A percentile compares a stretch with the other conserved stretches of the same genome.
phyloP scores from a whole-genome alignment of 805 yeast genomes.

The Myxozyma neglecta region DNA sequence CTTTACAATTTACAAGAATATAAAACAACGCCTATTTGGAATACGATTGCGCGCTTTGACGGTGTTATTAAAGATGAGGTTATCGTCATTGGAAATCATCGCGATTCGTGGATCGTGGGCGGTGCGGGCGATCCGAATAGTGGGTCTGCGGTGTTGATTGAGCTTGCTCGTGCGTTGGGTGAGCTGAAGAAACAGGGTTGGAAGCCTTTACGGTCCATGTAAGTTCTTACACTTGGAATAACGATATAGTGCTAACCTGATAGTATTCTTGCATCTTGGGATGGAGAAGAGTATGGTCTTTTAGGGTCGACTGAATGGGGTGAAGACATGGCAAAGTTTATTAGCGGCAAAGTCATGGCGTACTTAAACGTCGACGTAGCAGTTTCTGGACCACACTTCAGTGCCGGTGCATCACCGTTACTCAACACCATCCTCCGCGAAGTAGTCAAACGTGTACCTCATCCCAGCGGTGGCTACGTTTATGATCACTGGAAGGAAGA shows the following conservation, averaged over 20 bases:
- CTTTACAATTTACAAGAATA: conserved; percentile 62
- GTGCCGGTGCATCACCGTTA: conserved; percentile 59
- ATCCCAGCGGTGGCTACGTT: conserved; percentile 47
- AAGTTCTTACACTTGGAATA: neutral
- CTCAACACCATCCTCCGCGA: conserved; percentile 50
- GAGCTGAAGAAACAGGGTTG: conserved; percentile 57
- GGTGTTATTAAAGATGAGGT: conserved; percentile 57
- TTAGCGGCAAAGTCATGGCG: conserved; percentile 57
- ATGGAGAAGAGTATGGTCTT: conserved; percentile 72
- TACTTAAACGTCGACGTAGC: conserved; percentile 72
- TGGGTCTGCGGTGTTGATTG: conserved; percentile 66
- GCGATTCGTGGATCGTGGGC: conserved; percentile 79
- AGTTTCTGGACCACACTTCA: conserved; percentile 54
- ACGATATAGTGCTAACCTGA: neutral
- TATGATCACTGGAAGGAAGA: conserved; percentile 41
- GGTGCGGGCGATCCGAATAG: conserved; percentile 81
- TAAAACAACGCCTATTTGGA: conserved; percentile 59
- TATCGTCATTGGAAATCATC: conserved; percentile 69
- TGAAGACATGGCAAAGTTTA: conserved; percentile 52
- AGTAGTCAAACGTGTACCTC: conserved; percentile 47
- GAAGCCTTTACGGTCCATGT: conserved; percentile 69
- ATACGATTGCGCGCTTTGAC: conserved; percentile 60
- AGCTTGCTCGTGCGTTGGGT: conserved; percentile 60
- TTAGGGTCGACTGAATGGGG: conserved; percentile 80
- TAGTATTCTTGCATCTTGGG: conserved; percentile 68